Percentiles rank a stretch among this genome's conserved stretches.
Evolutionary conservation across 768 basidiomycete species (phyloP).

Genomic region (Pleurotus citrinopileatus): DNA sequence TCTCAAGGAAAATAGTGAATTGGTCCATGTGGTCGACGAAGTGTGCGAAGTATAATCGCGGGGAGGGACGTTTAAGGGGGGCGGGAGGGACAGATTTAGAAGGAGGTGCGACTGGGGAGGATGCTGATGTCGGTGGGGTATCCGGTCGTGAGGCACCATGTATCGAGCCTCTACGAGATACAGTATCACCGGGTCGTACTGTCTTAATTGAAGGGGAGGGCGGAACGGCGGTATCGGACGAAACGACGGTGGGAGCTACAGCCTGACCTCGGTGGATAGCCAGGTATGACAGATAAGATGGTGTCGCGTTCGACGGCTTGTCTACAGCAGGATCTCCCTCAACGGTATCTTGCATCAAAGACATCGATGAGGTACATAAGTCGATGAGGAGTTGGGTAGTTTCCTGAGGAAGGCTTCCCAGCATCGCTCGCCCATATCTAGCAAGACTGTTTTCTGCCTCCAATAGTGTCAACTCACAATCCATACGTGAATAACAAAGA

Average conservation of each 20-base stretch:
- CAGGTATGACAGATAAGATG: slow-evolving; percentile 81
- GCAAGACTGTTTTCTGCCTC: slow-evolving; percentile 86
- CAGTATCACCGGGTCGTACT: slow-evolving; percentile 31
- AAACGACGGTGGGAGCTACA: slow-evolving; percentile 32
- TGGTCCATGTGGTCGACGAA: slow-evolving; percentile 86
- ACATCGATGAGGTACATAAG: slow-evolving; percentile 72
- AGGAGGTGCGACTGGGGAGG: slow-evolving; percentile 20
- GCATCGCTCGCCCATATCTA: slow-evolving; percentile 83
- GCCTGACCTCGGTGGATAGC: slow-evolving; percentile 61
- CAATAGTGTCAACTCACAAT: not conserved
- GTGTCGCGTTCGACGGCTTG: slow-evolving; percentile 29
- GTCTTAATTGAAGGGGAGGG: slow-evolving; percentile 48
- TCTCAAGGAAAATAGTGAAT: slow-evolving; percentile 87
- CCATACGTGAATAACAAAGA: slow-evolving; percentile 1
- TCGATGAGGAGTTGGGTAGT: slow-evolving; percentile 92
- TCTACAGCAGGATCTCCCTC: slow-evolving; percentile 30
- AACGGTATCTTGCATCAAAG: slow-evolving; percentile 33
- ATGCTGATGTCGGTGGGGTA: slow-evolving; percentile 30
- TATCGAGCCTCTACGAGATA: slow-evolving; percentile 34
- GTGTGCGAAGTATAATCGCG: slow-evolving; percentile 87
- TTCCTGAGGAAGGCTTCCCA: slow-evolving; percentile 79
- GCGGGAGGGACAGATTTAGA: slow-evolving; percentile 22
- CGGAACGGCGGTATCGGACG: slow-evolving; percentile 36
- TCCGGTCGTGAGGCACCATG: slow-evolving; percentile 29
- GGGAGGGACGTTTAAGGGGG: slow-evolving; percentile 63